Evolutionary conservation across 257 asterid genomes (phyloP).

Genomic region (Paraleonurus japonicus): DNA sequence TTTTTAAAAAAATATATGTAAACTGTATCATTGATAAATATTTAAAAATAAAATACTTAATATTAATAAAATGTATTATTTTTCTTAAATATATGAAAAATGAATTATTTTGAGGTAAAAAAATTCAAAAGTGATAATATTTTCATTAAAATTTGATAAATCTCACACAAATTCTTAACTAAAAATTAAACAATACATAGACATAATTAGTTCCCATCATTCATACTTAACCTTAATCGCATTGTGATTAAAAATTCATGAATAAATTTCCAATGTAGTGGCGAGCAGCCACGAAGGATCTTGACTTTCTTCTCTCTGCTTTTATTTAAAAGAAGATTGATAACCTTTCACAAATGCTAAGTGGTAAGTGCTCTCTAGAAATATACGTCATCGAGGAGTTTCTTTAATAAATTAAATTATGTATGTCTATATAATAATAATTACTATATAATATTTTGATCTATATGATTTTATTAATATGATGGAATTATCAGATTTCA

Average conservation of each 20-base stretch:
- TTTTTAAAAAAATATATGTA: too few relatives aligned
- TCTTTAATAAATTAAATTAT: neutral
- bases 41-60: too few relatives aligned
- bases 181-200: neutral
- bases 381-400: neutral
- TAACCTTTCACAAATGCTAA: neutral
- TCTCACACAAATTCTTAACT: too few relatives aligned
- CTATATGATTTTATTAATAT: neutral
- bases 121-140: too few relatives aligned
- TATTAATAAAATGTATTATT: too few relatives aligned
- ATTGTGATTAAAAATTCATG: neutral
- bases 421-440: neutral
- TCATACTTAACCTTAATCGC: neutral
- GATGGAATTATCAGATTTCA: neutral
- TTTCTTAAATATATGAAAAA: too few relatives aligned
- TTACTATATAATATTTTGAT: neutral
- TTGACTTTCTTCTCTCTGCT: neutral
- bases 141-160: too few relatives aligned
- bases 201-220: neutral
- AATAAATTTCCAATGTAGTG: neutral
- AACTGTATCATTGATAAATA: too few relatives aligned
- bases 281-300: constrained; percentile 2
- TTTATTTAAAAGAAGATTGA: neutral
- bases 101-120: too few relatives aligned
- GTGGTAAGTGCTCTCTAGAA: neutral